Evolutionary conservation across 2,329 filamentous ascomycete genomes (phyloP), one percentile per base, ranked within the genome.

Genomic region (Scleromitrula shiraiana): DNA sequence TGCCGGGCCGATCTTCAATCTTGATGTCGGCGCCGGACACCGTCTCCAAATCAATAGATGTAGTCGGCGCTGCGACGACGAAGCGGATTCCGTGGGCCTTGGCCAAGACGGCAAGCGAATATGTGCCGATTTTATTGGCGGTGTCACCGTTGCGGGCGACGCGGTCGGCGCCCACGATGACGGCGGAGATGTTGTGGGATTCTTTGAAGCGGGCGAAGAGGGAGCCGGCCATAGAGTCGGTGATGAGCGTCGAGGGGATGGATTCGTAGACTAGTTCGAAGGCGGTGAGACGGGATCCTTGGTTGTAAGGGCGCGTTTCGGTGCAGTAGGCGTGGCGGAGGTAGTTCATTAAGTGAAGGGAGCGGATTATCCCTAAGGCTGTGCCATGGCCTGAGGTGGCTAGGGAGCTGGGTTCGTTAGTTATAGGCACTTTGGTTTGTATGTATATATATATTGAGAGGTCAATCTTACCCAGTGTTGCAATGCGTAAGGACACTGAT

Each of bases 301-400:
- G 93, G 71, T 98, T 98, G 69, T 98, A 98, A 0, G 93, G 93
- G 27, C 93, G 79, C 2, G 93, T 98, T 70, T 98, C 93, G 41
- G 91, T 95, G 72, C 91, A 98, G 71, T 88, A 98, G 32, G 89
- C 91, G 62, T 89, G 90, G 53, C 81, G 75, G 20, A 98, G 75
- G 6, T 78, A 72, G 5, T 75, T 72, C 48, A 74, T 74, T 10
- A 77, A 68, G 61, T 87, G 78, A 5, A 98, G 74, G 4, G 86
- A 88, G 49, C 93, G 86, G 58, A 98, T 89, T 42, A 98, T 93
- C 19, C 93, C 93, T 2, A 98, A 74, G 0, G 93, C 93, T 9
- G 93, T 98, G 43, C 93, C 93, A 64, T 97, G 95, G n/a, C 93
- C 93, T 14, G 93, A 95, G 1, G 93, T 98, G 22, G 93, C 93